Evolutionary conservation across 352 stramenopile genomes (phyloP).

Genomic region (Globisporangium abappressorium): DNA sequence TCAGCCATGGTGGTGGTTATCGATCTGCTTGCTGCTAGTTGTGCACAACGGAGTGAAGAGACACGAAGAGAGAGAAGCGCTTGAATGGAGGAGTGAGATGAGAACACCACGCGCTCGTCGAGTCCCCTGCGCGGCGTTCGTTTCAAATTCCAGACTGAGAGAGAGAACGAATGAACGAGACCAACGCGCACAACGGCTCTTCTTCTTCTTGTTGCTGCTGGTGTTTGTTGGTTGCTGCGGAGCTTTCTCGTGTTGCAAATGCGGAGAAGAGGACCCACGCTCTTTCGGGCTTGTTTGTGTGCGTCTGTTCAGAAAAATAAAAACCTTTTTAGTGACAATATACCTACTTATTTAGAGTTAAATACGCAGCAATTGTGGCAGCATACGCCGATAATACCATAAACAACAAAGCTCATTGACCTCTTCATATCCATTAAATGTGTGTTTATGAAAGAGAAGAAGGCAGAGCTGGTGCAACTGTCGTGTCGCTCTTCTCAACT

Average conservation of each 20-base stretch:
- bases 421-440: not conserved
- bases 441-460: not conserved
- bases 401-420: not conserved
- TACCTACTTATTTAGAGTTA: not conserved
- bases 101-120: too few relatives aligned
- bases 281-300: not conserved
- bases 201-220: not conserved
- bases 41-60: not conserved
- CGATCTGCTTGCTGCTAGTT: not conserved
- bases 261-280: not conserved
- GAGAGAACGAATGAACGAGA: not conserved
- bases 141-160: constrained; percentile 20
- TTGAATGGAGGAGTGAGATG: not conserved
- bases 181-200: not conserved
- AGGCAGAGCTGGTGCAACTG: not conserved
- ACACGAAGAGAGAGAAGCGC: not conserved
- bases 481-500: constrained; percentile 3
- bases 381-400: not conserved
- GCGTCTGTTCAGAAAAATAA: not conserved
- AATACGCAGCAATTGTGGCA: not conserved
- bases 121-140: constrained; percentile 5
- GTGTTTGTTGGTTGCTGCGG: not conserved
- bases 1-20: constrained; percentile 56
- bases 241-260: constrained; percentile 1
- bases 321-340: not conserved